Evolutionary conservation across 345 rosid genomes (phyloP).

Genomic region (Brassica rapa): DNA sequence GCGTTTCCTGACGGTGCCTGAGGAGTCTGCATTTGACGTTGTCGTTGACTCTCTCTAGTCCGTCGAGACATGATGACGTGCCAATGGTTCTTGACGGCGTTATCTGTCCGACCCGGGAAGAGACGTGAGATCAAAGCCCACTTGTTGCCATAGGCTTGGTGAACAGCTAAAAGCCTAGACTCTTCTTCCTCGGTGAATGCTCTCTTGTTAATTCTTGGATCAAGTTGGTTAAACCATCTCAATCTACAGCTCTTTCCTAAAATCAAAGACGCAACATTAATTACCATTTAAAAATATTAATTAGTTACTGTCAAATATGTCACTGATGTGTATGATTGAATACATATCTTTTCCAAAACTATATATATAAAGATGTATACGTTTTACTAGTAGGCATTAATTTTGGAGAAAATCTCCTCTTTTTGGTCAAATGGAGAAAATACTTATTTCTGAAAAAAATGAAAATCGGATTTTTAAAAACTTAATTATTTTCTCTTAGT

Average conservation of each 20-base stretch:
- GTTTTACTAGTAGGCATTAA: background rate
- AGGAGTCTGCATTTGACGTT: slow-evolving; percentile 15
- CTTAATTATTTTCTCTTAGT: background rate
- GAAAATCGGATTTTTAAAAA: background rate
- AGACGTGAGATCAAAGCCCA: slow-evolving; percentile 99
- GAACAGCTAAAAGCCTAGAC: slow-evolving; percentile 80
- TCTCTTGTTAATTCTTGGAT: slow-evolving; percentile 86
- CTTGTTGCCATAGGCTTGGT: slow-evolving; percentile 88
- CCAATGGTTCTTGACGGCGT: slow-evolving; percentile 98
- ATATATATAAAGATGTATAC: background rate
- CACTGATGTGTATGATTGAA: background rate
- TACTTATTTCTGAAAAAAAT: background rate
- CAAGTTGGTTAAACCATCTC: slow-evolving; percentile 98
- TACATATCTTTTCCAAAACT: background rate
- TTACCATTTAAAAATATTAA: background rate
- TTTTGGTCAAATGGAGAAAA: background rate
- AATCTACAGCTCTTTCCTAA: slow-evolving; percentile 95
- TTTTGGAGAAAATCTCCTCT: background rate
- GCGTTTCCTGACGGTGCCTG: background rate
- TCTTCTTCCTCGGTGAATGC: slow-evolving; percentile 94
- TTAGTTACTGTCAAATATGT: slow-evolving; percentile 16
- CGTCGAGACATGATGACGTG: slow-evolving; percentile 96
- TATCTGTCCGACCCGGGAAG: slow-evolving; percentile 96
- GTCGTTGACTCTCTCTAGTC: slow-evolving; percentile 58
- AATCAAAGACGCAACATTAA: slow-evolving; percentile 17